A percentile compares a stretch with the other conserved stretches of the same genome.
Conservation (phyloP, 169 alveolate genomes). For the Perkinsus chesapeaki region DNA sequence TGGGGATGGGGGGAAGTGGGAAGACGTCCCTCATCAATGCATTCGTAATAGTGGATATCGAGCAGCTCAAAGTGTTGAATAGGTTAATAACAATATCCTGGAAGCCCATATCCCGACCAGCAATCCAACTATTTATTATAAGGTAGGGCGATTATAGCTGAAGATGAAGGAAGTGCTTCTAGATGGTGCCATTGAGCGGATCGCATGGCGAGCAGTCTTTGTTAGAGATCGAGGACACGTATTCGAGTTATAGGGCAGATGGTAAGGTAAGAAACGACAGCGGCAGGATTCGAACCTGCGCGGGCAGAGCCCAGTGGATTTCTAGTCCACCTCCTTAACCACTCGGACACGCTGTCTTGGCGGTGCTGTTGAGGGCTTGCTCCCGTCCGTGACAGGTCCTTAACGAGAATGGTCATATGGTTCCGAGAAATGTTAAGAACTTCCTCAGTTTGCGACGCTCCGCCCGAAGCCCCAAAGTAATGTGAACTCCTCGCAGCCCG, state of each 20-base stretch:
- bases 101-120: neutral
- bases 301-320: constrained; percentile 79
- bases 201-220: neutral
- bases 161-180: neutral
- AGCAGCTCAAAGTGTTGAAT: neutral
- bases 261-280: constrained; percentile 56
- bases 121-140: neutral
- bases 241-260: constrained; percentile 4
- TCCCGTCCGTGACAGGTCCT: neutral
- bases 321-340: constrained; percentile 4
- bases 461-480: neutral
- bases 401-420: neutral
- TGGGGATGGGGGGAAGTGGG: constrained; percentile 16
- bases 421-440: neutral
- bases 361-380: no score
- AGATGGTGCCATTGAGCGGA: neutral
- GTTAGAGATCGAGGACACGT: constrained; percentile 13
- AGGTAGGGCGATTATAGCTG: neutral
- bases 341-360: neutral
- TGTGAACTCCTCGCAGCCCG: neutral
- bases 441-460: neutral
- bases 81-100: neutral
- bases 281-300: constrained; percentile 94
- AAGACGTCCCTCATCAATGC: constrained; percentile 9
- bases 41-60: neutral